A percentile compares a stretch with the other conserved stretches of the same genome.
phyloP scores from a whole-genome alignment of 2,329 filamentous ascomycete species.

The Pseudogymnoascus sp. region DNA sequence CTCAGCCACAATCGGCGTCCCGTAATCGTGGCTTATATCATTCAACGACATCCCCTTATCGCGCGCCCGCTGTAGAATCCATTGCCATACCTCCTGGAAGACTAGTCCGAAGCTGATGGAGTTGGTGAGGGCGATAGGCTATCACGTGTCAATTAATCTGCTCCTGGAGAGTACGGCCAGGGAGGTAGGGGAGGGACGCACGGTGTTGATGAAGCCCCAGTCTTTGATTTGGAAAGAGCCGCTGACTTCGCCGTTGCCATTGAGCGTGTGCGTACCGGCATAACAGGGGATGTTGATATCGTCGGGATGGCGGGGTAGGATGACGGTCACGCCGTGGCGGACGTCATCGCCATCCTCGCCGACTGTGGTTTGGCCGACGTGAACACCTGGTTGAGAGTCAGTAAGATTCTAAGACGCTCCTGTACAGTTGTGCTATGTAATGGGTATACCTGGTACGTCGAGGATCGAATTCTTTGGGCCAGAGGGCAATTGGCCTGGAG shows the following conservation, averaged over 20 bases:
- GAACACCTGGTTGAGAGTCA: conserved; percentile 17
- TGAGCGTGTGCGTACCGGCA: conserved; percentile 23
- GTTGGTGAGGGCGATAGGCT: conserved; percentile 31
- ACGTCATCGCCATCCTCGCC: conserved; percentile 22
- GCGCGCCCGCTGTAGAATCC: conserved; percentile 17
- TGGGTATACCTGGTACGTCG: conserved; percentile 20
- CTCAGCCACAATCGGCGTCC: conserved; percentile 48
- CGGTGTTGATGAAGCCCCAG: conserved; percentile 25
- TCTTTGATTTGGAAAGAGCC: conserved; percentile 24
- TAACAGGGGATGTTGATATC: conserved; percentile 24
- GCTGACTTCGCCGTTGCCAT: conserved; percentile 26
- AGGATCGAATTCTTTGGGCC: conserved; percentile 26
- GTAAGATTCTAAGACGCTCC: neutral
- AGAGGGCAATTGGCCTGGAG: conserved; percentile 20
- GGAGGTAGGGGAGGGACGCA: conserved; percentile 9
- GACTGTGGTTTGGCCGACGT: conserved; percentile 23
- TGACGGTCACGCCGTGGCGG: conserved; percentile 24
- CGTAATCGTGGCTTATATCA: conserved; percentile 25
- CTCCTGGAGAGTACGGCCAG: neutral
- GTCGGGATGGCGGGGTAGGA: conserved; percentile 22
- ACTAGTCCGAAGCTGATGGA: conserved; percentile 31
- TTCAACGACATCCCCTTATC: conserved; percentile 15
- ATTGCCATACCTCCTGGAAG: conserved; percentile 24
- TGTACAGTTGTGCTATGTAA: neutral
- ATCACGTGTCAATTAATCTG: neutral